Evolutionary conservation across 106 monocot genomes (phyloP), one percentile per base, ranked within the genome.

Genomic region (Vanilla planifolia): DNA sequence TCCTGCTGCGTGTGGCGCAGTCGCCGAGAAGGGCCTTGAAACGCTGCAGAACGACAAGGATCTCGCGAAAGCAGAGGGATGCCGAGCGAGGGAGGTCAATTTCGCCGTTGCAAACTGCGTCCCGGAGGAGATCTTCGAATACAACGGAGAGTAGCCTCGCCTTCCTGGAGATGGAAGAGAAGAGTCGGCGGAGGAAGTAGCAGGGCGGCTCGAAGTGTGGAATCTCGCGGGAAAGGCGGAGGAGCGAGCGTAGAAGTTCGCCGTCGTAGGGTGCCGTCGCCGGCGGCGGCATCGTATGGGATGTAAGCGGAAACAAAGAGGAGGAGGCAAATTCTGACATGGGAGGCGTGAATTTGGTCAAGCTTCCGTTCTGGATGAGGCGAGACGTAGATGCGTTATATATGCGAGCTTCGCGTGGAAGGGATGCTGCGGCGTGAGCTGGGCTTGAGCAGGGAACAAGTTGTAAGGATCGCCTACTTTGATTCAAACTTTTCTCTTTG

Each of bases 71-170:
- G 65, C 83, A 80, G 22, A 84, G 75, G 7, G 68, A 68, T 8
- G 80, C 67, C 32, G 77, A 72, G 14, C 77, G 77, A 1, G 77
- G 74, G 45, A 71, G 64, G 8, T 21, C 24, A n/a, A n/a, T n/a
- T n/a, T n/a, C n/a, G n/a, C n/a, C n/a, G n/a, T n/a, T n/a, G n/a
- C n/a, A n/a, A 7, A 33, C 3, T 15, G 32, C 11, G 47, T 22
- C 43, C 26, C 15, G 64, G 11, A 77, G 75, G 21, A 86, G 76
- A 20, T 86, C 91, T 43, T 92, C 91, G 68, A 92, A 92, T 42
- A 83, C 20, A 8, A 72, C 46, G 27, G 64, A 55, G 25, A 91
- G 71, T 22, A 79, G 32, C 64, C 53, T 39, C 20, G 66, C 16
- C 24, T 75, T 76, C 16, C 77, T 73, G 29, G 79, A 27, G 28